Base-by-base conservation (phyloP, 495 filamentous ascomycete species). In the Tuber melanosporum region DNA sequence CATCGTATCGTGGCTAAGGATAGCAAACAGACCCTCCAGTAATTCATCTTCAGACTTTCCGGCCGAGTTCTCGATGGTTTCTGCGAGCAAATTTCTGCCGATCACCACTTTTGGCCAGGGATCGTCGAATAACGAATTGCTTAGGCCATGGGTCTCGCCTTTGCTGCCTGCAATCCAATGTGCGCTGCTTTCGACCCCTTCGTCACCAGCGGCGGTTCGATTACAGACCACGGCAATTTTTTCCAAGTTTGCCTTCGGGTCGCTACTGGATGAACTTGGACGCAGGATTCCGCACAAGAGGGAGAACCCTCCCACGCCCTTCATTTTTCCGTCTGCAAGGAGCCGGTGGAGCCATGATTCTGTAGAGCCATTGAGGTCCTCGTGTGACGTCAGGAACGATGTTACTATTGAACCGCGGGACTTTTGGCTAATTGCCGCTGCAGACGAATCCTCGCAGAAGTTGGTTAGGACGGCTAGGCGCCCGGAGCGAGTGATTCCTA, bases 401-500 rank as follows among this genome's bases (percentile, higher is more conserved):
- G 91, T 97, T 52, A 96, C 92, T 85, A 98, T 93, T 19, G 87
- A 89, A 32, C 95, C 95, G 45, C 95, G 81, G 2, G 81, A 83
- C 74, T 82, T 83, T 72, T 83, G 76, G 71, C 76, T 72, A 66
- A 83, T 78, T 36, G 82, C 82, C 17, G 77, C 76, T 8, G 78
- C 76, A 2, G 79, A 81, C 12, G 79, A 83, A 70, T 90, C 87
- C 86, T 98, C 95, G 73, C 93, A 92, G 83, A 94, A 98, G 86
- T 99, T 99, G 74, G 96, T 98, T 49, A 99, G 88, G 49, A 96
- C 91, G 19, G 96, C 94, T 71, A 99, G 85, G 77, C 93, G 93
- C 22, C 95, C 95, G 46, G 91, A 86, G 76, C 87, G 90, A 57
- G 94, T 98, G 77, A 99, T 88, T 44, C 94, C 95, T 74, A 98